Base-by-base conservation (phyloP, 2,329 filamentous ascomycete species). In the Hymenoscyphus scutula region DNA sequence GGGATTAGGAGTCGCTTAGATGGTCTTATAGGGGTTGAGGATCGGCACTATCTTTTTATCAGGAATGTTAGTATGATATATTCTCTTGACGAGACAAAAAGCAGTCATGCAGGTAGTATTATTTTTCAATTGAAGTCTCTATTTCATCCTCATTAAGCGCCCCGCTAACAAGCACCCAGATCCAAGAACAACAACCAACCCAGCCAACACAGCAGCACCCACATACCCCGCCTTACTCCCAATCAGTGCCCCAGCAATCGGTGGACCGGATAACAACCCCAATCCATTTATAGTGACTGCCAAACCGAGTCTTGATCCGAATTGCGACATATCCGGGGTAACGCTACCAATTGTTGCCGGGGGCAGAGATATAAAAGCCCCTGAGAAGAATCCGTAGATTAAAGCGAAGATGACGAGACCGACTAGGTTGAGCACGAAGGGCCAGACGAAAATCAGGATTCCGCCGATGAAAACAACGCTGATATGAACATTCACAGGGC, bases 311-410 rank as follows among this genome's bases (percentile, higher is more conserved):
- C 63, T 27, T 17, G 65, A 55, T 10, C 65, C 65, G 34, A 61
- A 58, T 37, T 48, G 57, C 17, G 53, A 56, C 65, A 65, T 62
- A 54, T 65, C 63, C n/a, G 58, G 45, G 1, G 60, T 61, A 3
- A 65, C 34, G 13, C 23, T 59, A 11, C 32, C 60, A 10, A 67
- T 55, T 23, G 63, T 57, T 5, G 60, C 23, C 19, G 59, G 53
- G 1, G 56, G 56, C 4, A 67, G 17, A 5, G 60, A 62, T 15
- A 83, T 55, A 25, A 61, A 59, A 1, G 62, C 86, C 0, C 86
- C 86, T 0, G 81, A 84, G 2, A 81, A 81, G 56, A 89, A 77
- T 1, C 89, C 89, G 70, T 89, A 90, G 62, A 88, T 79, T 0
- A 80, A 76, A 0, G 83, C 77, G 81, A 89, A 92, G 0, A 77